Base-by-base conservation (phyloP, 129 eudicot species). In the Escallonia herrerae region DNA sequence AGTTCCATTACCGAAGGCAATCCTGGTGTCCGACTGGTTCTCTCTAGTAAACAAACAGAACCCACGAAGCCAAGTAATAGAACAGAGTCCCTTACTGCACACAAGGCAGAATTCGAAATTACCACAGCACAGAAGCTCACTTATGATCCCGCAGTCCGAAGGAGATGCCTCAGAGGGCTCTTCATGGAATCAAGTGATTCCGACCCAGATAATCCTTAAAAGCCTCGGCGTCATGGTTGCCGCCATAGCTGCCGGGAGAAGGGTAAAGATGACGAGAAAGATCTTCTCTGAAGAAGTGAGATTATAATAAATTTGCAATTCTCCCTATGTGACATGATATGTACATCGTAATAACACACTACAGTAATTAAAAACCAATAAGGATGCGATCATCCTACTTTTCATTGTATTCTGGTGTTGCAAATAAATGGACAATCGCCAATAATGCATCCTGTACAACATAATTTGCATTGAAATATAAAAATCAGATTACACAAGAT, bases 141-240 rank as follows among this genome's bases (percentile, higher is more conserved):
- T 37, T 79, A 85, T 45, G 75, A 89, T 53, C 90, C 94, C 3
- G 63, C 56, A 5, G 59, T 74, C 56, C 64, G 86, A 77, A 75
- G 84, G 77, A 83, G 96, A 69, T 91, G 84, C 71, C 87, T 87
- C 6, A 69, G 85, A 83, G 91, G 90, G 7, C 77, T 81, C 48
- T 72, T 85, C 55, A 37, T 70, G 77, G 90, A 83, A 62, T 53
- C 85, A 7, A 83, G 91, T 75, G 83, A 81, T 42, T 70, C 79
- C 72, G 95, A 83, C 15, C 52, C 57, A 45, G 93, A 82, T 39
- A 79, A 80, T 69, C 71, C 72, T 3, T 80, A 66, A 9, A 79
- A 76, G 74, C 85, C 94, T 66, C 74, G 66, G 3, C 82, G 83
- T 8, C 98, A 93, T 88, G 98, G 98, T 47, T 93, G 95, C 39